phyloP scores from a whole-genome alignment of 1,139 yeast genomes.

The Kazachstania sp. region DNA sequence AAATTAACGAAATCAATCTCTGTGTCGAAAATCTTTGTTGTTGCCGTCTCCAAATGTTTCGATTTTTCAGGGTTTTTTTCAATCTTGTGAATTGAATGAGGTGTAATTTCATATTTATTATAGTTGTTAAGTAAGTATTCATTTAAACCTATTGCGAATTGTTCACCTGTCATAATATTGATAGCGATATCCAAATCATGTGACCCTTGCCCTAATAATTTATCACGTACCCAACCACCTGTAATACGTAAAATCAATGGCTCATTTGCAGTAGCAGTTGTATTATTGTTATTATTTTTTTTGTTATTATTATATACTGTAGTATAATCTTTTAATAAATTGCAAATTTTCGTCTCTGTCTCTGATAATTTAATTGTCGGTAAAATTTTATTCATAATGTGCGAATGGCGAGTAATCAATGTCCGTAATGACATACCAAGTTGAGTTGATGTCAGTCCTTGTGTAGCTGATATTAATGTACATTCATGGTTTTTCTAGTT shows the following conservation, averaged over 20 bases:
- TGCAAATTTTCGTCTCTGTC: slow-evolving; percentile 24
- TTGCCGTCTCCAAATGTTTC: slow-evolving; percentile 93
- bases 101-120: slow-evolving; percentile 37
- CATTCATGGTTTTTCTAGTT: no score
- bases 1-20: slow-evolving; percentile 91
- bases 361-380: slow-evolving; percentile 14
- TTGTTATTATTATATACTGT: slow-evolving; percentile 17
- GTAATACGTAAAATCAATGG: slow-evolving; percentile 64
- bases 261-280: no score
- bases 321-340: slow-evolving; percentile 25
- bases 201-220: slow-evolving; percentile 66
- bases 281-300: slow-evolving; percentile 6
- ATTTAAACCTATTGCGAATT: slow-evolving; percentile 63
- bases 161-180: slow-evolving; percentile 74
- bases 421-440: no score
- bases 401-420: no score
- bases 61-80: slow-evolving; percentile 91
- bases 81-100: slow-evolving; percentile 61
- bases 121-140: slow-evolving; percentile 39
- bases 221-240: slow-evolving; percentile 99
- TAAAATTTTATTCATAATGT: not conserved
- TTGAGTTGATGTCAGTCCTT: no score
- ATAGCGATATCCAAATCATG: slow-evolving; percentile 91
- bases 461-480: no score
- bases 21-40: slow-evolving; percentile 70